Conservation (phyloP, 768 basidiomycete species). For the Lactarius akahatsu region DNA sequence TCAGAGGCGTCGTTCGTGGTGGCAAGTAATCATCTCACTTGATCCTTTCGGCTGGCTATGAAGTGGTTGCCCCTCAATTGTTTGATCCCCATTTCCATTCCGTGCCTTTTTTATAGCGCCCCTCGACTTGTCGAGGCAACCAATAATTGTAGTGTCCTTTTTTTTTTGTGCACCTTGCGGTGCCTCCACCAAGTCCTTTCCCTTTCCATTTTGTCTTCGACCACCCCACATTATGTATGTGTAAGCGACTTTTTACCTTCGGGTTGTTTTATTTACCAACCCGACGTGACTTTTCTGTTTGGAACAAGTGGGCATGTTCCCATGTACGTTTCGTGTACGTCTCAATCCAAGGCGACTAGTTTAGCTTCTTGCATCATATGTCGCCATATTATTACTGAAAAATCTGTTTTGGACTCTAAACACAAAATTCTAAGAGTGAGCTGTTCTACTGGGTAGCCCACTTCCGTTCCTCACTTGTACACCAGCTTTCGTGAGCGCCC, state of each 20-base stretch:
- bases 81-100: neutral
- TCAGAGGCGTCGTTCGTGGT: slow-evolving; percentile 27
- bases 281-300: slow-evolving; percentile 12
- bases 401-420: slow-evolving; percentile 14
- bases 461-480: slow-evolving; percentile 45
- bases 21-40: slow-evolving; percentile 19
- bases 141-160: slow-evolving; percentile 13
- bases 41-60: neutral
- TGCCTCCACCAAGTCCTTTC: neutral
- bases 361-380: slow-evolving; percentile 25
- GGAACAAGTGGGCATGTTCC: slow-evolving; percentile 14
- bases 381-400: slow-evolving; percentile 21
- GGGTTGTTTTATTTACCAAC: slow-evolving; percentile 16
- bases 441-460: neutral
- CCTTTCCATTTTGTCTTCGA: slow-evolving; percentile 1
- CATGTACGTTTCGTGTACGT: slow-evolving; percentile 29
- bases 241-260: slow-evolving; percentile 18
- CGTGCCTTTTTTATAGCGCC: neutral
- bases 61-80: neutral
- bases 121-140: neutral
- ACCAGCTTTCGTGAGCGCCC: slow-evolving; percentile 43
- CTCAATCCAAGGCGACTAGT: slow-evolving; percentile 17
- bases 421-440: neutral
- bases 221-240: slow-evolving; percentile 12
- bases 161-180: slow-evolving; percentile 4